A percentile compares a stretch with the other conserved stretches of the same genome.
These are phyloP conservation scores for Fusarium staphyleae DNA, from an alignment of 2,329 filamentous ascomycete genomes.

Conservation along the genomic window DNA sequence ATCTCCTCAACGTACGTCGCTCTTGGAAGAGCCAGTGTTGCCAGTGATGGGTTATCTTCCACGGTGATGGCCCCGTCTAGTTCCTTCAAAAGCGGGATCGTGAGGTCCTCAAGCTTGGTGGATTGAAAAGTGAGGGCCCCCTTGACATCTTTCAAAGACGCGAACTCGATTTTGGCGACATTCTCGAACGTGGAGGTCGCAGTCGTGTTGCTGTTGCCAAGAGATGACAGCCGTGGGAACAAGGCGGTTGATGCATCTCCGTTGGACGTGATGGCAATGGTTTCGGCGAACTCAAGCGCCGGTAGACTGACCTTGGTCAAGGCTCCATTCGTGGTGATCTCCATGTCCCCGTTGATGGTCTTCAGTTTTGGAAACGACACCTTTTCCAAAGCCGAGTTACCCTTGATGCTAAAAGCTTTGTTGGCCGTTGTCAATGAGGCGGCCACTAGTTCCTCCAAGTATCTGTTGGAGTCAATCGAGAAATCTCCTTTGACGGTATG, in stretches of 20 bases:
- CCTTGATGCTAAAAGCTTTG: constrained; percentile 34
- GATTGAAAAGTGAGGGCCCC: constrained; percentile 38
- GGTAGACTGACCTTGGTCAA: constrained; percentile 28
- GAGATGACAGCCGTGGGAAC: constrained; percentile 32
- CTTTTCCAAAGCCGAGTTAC: constrained; percentile 32
- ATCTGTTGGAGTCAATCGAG: constrained; percentile 34
- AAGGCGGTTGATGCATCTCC: constrained; percentile 25
- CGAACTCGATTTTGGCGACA: constrained; percentile 32
- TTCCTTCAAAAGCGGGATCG: constrained; percentile 35
- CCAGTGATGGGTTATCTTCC: constrained; percentile 34
- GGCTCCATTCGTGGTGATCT: constrained; percentile 35
- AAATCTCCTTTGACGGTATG: constrained; percentile 38
- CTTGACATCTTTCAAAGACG: constrained; percentile 35
- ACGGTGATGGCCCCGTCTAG: constrained; percentile 39
- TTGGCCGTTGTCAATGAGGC: constrained; percentile 29
- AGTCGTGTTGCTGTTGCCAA: constrained; percentile 38
- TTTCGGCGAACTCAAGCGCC: constrained; percentile 36
- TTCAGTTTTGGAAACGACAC: constrained; percentile 37
- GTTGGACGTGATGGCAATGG: constrained; percentile 39
- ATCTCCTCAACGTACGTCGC: constrained; percentile 33
- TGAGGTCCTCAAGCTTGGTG: constrained; percentile 31
- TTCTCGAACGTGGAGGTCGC: constrained; percentile 35
- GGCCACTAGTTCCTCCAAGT: constrained; percentile 30
- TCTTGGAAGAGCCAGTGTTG: constrained; percentile 38
- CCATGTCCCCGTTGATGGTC: constrained; percentile 36